A percentile compares a stretch with the other conserved stretches of the same genome.
Evolutionary conservation across 805 yeast species (phyloP).

Genomic region (Candida succiphila): DNA sequence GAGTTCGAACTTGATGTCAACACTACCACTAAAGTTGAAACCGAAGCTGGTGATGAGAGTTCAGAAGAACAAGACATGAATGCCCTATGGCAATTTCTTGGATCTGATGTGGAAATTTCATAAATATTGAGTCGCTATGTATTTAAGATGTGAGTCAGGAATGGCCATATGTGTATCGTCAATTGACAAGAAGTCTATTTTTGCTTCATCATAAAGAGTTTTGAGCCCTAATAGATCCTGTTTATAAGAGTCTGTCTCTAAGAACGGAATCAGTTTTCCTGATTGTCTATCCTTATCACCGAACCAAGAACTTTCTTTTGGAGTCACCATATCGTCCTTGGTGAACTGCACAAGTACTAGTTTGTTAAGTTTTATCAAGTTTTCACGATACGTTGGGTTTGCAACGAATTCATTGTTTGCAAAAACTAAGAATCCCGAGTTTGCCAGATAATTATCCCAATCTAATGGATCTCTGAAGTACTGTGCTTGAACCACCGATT

Average conservation of each 20-base stretch:
- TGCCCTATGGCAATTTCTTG: too few species aligned
- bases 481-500: conserved; percentile 58
- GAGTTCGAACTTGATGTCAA: too few species aligned
- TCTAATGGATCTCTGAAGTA: conserved; percentile 49
- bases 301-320: conserved; percentile 65
- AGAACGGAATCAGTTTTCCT: conserved; percentile 33
- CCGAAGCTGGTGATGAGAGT: too few species aligned
- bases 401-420: conserved; percentile 49
- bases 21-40: too few species aligned
- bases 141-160: conserved; percentile 37
- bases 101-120: conserved; percentile 22
- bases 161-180: conserved; percentile 60
- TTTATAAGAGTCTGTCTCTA: conserved; percentile 38
- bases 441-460: conserved; percentile 41
- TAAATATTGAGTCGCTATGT: conserved; percentile 34
- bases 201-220: conserved; percentile 29
- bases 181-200: conserved; percentile 38
- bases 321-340: conserved; percentile 60
- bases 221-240: conserved; percentile 54
- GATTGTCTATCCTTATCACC: conserved; percentile 37
- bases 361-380: conserved; percentile 34
- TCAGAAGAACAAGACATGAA: too few species aligned
- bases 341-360: conserved; percentile 52
- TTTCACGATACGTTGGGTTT: conserved; percentile 26
- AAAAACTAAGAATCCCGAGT: conserved; percentile 52